A percentile compares a stretch with the other conserved stretches of the same genome.
phyloP scores from a whole-genome alignment of 73 alveolate genomes.

The Paramecium octaurelia region DNA sequence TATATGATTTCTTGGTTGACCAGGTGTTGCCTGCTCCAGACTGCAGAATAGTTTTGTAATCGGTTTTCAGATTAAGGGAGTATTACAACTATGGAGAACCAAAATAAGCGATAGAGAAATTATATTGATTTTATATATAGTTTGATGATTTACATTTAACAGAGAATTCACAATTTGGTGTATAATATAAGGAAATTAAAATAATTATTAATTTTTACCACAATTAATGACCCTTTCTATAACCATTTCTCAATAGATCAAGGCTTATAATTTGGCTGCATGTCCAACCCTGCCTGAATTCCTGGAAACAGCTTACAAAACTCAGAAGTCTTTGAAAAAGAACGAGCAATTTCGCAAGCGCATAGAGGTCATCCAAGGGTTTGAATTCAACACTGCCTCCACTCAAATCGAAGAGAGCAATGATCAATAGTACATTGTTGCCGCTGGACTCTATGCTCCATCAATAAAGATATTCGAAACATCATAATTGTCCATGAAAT shows the following conservation, averaged over 20 bases:
- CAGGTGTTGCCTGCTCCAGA: slow-evolving; percentile 10
- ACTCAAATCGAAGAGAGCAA: slow-evolving; percentile 73
- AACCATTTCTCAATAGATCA: slow-evolving; percentile 32
- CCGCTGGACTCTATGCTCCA: slow-evolving; percentile 75
- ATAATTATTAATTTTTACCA: neutral
- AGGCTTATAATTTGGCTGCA: slow-evolving; percentile 73
- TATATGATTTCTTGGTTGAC: slow-evolving; percentile 26
- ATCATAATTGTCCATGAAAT: slow-evolving; percentile 74
- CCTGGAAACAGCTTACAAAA: slow-evolving; percentile 74
- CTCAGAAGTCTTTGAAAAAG: slow-evolving; percentile 69
- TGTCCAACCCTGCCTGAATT: slow-evolving; percentile 75
- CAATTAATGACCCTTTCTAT: slow-evolving; percentile 19
- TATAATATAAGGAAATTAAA: neutral
- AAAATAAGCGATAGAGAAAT: slow-evolving; percentile 19
- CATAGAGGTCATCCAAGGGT: slow-evolving; percentile 74
- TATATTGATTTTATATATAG: neutral
- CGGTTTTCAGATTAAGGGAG: neutral
- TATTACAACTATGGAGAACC: neutral
- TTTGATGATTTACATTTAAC: neutral
- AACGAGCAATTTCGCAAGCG: slow-evolving; percentile 66
- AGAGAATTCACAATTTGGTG: neutral
- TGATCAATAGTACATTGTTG: slow-evolving; percentile 84
- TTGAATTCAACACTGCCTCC: slow-evolving; percentile 73
- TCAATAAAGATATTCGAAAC: slow-evolving; percentile 75
- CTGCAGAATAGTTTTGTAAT: neutral